Evolutionary conservation across 2,329 filamentous ascomycete species (phyloP), one percentile per base, ranked within the genome.

Genomic region (Cladosporium sp.): DNA sequence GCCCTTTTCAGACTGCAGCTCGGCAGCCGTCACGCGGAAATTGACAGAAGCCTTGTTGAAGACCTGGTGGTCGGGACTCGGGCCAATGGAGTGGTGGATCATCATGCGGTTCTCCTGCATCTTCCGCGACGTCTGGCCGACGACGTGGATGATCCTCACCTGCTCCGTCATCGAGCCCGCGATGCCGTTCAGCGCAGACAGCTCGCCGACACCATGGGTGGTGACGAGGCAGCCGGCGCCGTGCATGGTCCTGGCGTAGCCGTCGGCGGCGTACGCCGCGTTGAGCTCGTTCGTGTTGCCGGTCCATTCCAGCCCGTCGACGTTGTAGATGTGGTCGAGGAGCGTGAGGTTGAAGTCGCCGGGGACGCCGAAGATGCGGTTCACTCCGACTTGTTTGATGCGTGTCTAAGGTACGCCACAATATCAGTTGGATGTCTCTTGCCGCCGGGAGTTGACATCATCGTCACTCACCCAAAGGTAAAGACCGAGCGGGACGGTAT

Each of bases 251-350:
- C 80, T 69, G 3, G 77, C 74, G 57, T 83, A 83, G 2, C 78
- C 80, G 56, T 83, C 80, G 2, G 77, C 77, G 0, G 78, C 77
- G 55, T 81, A 82, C 2, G 71, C 77, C 3, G 77, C 76, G 56
- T 82, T 82, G 44, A 83, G 72, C 63, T 83, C 80, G 58, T 82
- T 83, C 50, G 74, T 71, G 55, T 77, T 82, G 54, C 79, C 78
- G 9, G 78, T 73, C 68, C 70, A 74, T 42, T 67, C 59, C 9
- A 75, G 59, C 2, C 69, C 70, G 18, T 66, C 49, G 9, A 71
- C 68, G 6, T 69, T 59, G 56, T 69, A 72, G 43, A 75, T 67
- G 51, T 70, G 64, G 46, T 75, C 73, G 2, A 75, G 70, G 18
- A 74, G 67, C 16, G 73, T 68, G 9, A 75, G 64, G 54, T 74